phyloP scores from a whole-genome alignment of 139 green algal genomes.

The Chlorella sp. region DNA sequence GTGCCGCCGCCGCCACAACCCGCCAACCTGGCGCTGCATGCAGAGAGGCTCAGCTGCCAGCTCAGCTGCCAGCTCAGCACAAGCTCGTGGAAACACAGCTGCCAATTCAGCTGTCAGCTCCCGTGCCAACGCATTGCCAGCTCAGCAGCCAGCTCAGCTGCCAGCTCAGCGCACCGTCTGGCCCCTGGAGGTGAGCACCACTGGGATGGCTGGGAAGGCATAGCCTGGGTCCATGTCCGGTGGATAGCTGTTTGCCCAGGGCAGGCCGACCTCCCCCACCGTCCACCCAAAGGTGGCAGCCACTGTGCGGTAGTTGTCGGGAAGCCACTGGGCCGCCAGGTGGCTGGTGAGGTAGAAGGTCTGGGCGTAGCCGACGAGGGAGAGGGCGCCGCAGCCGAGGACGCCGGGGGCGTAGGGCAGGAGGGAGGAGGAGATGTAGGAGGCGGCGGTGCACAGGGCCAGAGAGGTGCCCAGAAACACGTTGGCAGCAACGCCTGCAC shows the following conservation, averaged over 20 bases:
- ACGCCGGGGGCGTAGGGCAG: neutral
- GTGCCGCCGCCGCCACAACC: too few relatives aligned
- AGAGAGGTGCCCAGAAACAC: slow-evolving; percentile 29
- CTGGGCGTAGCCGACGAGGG: slow-evolving; percentile 37
- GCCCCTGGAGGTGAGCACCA: slow-evolving; percentile 7
- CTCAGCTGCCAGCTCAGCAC: neutral
- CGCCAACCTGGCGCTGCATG: too few relatives aligned
- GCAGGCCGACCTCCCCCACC: slow-evolving; percentile 35
- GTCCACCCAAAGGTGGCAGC: slow-evolving; percentile 44
- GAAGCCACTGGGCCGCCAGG: slow-evolving; percentile 38
- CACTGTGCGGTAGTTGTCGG: slow-evolving; percentile 39
- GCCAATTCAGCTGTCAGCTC: too few relatives aligned
- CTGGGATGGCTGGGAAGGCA: slow-evolving; percentile 9
- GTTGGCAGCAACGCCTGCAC: slow-evolving; percentile 30
- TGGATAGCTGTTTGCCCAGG: slow-evolving; percentile 21
- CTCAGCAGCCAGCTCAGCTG: neutral
- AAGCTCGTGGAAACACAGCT: neutral
- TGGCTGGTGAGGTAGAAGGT: slow-evolving; percentile 42
- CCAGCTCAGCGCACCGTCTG: slow-evolving; percentile 8
- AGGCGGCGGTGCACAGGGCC: slow-evolving; percentile 16
- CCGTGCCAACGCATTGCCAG: neutral
- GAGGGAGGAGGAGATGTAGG: neutral
- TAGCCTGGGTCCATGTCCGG: slow-evolving; percentile 2
- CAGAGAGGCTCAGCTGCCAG: neutral
- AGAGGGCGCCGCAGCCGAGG: slow-evolving; percentile 30